These are phyloP conservation scores for Coemansia sp. DNA, from an alignment of 192 early-diverging fungal genomes.

Conservation along the genomic window DNA sequence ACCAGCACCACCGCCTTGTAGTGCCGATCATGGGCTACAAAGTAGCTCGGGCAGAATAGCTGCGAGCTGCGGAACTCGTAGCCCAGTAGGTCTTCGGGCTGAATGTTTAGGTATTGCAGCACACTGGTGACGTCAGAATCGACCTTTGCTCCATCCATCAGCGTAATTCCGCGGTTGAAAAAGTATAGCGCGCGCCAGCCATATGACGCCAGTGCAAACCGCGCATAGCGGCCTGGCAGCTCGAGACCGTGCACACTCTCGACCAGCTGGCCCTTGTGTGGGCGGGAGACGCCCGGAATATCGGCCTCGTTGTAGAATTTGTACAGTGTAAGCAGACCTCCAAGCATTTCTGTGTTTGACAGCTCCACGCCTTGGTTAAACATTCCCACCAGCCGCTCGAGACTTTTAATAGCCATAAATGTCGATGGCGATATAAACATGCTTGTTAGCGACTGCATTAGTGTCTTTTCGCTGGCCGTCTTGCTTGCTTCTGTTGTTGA, in stretches of 20 bases:
- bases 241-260: constrained; percentile 50
- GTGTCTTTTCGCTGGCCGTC: constrained; percentile 30
- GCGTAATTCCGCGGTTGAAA: constrained; percentile 66
- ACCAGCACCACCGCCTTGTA: constrained; percentile 64
- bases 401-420: constrained; percentile 48
- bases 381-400: constrained; percentile 41
- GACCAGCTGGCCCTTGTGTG: constrained; percentile 32
- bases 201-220: constrained; percentile 64
- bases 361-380: constrained; percentile 73
- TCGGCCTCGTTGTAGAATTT: constrained; percentile 59
- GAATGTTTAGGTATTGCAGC: constrained; percentile 61
- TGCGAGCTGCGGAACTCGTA: constrained; percentile 66
- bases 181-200: constrained; percentile 75
- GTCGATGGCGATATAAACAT: constrained; percentile 53
- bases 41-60: constrained; percentile 70
- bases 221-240: constrained; percentile 56
- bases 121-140: constrained; percentile 67
- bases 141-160: constrained; percentile 64
- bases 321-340: constrained; percentile 64
- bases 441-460: constrained; percentile 50
- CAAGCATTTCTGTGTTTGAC: constrained; percentile 63
- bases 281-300: constrained; percentile 37
- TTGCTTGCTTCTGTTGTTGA: constrained; percentile 2
- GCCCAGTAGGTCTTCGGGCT: constrained; percentile 63
- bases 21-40: constrained; percentile 64